A percentile compares a stretch with the other conserved stretches of the same genome.
Conservation (phyloP, 1,284 basidiomycete genomes). For the Cutaneotrichosporon cutaneum region DNA sequence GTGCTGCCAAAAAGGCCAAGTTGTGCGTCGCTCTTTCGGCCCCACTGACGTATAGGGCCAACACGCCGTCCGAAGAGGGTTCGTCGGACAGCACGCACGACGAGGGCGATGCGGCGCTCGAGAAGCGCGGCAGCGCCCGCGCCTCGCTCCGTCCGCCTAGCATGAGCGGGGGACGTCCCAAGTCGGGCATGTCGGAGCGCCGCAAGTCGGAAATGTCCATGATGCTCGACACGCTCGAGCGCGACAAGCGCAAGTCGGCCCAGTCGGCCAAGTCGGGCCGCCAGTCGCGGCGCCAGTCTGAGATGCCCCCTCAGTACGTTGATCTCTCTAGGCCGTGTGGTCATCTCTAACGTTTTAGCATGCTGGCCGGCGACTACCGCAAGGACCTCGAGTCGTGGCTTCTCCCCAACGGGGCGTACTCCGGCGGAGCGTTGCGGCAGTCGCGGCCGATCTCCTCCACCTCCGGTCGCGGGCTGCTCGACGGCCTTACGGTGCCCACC, state of each 20-base stretch:
- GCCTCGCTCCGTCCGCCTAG: neutral
- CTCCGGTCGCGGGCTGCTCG: neutral
- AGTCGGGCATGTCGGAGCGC: neutral
- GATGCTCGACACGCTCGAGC: neutral
- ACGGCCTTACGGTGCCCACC: neutral
- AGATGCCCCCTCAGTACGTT: neutral
- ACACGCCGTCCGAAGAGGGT: neutral
- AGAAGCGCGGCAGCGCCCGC: neutral
- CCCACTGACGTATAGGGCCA: neutral
- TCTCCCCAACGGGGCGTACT: neutral
- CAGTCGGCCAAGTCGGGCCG: neutral
- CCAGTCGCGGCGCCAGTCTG: neutral
- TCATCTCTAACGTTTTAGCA: neutral
- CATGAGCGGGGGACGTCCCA: neutral
- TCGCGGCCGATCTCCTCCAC: neutral
- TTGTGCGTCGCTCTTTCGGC: neutral
- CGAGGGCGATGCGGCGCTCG: neutral
- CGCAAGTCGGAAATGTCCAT: neutral
- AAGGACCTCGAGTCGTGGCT: neutral
- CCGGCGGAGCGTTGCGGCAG: neutral
- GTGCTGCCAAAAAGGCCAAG: neutral
- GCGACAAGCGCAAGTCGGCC: slow-evolving; percentile 2
- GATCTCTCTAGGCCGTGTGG: neutral
- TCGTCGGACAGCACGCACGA: neutral
- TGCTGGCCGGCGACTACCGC: neutral